Evolutionary conservation across 306 rosid genomes (phyloP), one percentile per base, ranked within the genome.

Genomic region (Corylus americana): DNA sequence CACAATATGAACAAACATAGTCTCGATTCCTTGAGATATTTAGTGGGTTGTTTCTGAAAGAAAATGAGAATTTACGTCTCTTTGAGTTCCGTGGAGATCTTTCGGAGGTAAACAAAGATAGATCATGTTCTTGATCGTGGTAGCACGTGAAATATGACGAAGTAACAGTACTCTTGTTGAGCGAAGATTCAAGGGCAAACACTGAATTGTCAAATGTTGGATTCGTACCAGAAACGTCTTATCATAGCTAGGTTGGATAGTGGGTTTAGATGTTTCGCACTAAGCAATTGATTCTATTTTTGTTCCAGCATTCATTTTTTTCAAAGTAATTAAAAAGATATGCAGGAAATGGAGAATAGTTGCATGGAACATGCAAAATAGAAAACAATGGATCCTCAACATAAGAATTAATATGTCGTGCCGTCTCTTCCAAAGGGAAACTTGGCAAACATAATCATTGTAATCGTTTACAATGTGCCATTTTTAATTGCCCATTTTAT

Each of bases 331-430:
- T 48, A 35, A 9, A 57, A 57, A 61, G 27, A 42, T n/a, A 39
- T 71, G 5, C 27, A n/a, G 31, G 55, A 39, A 39, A 8, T 31
- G 37, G 44, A 67, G 45, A 39, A 76, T 73, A 37, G 74, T 71
- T 82, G 92, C 87, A 88, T 83, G 92, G 76, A 54, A 73, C 91
- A 83, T 88, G 91, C 86, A 89, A 73, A 75, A 78, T 70, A 77
- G 67, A 81, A 73, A 3, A 71, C 55, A 22, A 71, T 6, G 70
- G 48, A 39, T 54, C 62, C 80, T 54, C 51, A 22, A 55, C 71
- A 45, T 6, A 11, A 13, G 72, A 82, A 84, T 80, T 82, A 77
- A 79, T 84, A 58, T 17, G n/a, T n/a, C 66, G 45, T 50, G 47
- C 77, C 4, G 63, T 79, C 42, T 55, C 76, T 39, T 11, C 35